A percentile compares a stretch with the other conserved stretches of the same genome.
Evolutionary conservation across 345 rosid species (phyloP).

Genomic region (Zanthoxylum bungeanum): DNA sequence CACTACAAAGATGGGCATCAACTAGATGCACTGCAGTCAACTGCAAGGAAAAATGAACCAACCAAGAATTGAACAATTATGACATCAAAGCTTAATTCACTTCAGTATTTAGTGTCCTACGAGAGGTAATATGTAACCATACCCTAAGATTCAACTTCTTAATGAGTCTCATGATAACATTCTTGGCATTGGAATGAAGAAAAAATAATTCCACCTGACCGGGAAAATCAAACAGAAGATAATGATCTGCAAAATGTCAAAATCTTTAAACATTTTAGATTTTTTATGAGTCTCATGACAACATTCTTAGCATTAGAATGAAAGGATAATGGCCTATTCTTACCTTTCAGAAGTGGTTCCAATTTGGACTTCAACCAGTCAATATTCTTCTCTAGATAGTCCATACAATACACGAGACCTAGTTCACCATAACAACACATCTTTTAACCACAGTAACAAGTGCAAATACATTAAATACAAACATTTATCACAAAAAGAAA

Average conservation of each 20-base stretch:
- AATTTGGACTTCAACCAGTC: conserved; percentile 86
- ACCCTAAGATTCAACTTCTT: conserved; percentile 85
- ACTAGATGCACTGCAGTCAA: conserved; percentile 88
- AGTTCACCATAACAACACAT: conserved; percentile 4
- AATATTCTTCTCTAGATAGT: conserved; percentile 81
- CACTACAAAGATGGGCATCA: conserved; percentile 88
- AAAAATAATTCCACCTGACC: conserved; percentile 95
- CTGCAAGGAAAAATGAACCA: conserved; percentile 45
- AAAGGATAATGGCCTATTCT: background rate
- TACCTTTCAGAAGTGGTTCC: conserved; percentile 83
- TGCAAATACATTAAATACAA: background rate
- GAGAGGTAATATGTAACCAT: conserved; percentile 26
- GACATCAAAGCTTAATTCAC: conserved; percentile 7
- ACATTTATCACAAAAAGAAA: background rate
- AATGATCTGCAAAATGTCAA: conserved; percentile 69
- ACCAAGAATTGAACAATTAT: conserved; percentile 8
- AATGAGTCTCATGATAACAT: conserved; percentile 61
- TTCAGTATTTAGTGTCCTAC: background rate
- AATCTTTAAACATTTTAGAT: conserved; percentile 6
- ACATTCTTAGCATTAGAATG: background rate
- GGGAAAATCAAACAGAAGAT: conserved; percentile 94
- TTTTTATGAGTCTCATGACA: background rate
- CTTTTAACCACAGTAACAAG: background rate
- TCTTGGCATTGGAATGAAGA: conserved; percentile 76
- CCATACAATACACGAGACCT: conserved; percentile 92